Evolutionary conservation across 345 rosid species (phyloP), one percentile per base, ranked within the genome.

Genomic region (Microthlaspi erraticum): DNA sequence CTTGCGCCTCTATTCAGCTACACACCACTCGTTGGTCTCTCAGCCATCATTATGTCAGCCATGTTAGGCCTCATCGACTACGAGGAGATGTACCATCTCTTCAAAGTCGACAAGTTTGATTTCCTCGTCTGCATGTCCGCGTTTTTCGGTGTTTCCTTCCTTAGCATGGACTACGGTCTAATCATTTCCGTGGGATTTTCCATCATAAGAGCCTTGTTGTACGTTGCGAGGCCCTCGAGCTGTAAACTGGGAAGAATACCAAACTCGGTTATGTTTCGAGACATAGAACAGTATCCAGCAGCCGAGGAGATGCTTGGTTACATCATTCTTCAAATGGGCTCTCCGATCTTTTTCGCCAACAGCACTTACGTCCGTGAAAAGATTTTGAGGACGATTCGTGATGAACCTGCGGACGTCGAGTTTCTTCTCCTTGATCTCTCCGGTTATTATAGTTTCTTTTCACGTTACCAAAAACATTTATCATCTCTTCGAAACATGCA

Each of bases 31-130:
- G 98, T 93, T 29, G 96, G 88, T 38, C 83, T 93, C 10, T 88
- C 98, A 4, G 87, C 98, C 43, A 90, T 93, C 54, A 93, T 93
- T 49, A 90, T 86, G 88, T 81, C 93, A 1, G 98, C 97, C 16
- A 93, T 93, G 98, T 14, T 93, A 0, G 98, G 98, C 4, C 83
- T 93, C 20, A 86, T 93, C 48, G 60, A 88, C 37, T 93, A 86
- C 56, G 79, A 86, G 13, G 89, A 88, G 64, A 80, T 82, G 41
- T 77, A 79, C 44, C 89, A 74, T 55, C 83, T 93, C 23, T 85
- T 80, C 71, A 87, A 86, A 64, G 96, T 90, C 10, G 96, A 93
- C 77, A 90, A 87, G 76, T 81, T 87, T 66, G 98, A 93, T 51
- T 93, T 93, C 74, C 6, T 66, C 55, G 88, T 93, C 52, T 88